These are phyloP conservation scores for Aphanomyces cochlioides DNA, from an alignment of 352 stramenopile species.

Conservation along the genomic window DNA sequence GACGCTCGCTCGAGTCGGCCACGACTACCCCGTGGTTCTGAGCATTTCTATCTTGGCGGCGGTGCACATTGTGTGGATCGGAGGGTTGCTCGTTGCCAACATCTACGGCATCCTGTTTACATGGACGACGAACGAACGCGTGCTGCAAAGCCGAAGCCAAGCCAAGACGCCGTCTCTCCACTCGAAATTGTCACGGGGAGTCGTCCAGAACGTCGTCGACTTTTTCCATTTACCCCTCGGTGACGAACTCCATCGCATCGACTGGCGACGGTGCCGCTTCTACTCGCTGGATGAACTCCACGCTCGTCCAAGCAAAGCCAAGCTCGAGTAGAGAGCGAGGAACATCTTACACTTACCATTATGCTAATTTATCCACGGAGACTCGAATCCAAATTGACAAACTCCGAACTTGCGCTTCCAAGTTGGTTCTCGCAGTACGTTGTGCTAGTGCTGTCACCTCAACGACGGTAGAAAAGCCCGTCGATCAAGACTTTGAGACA, in stretches of 20 bases:
- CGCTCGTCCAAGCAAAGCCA: background rate
- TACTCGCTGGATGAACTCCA: conserved; percentile 8
- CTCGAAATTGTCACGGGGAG: conserved; percentile 53
- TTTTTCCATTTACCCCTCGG: conserved; percentile 46
- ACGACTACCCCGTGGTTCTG: conserved; percentile 57
- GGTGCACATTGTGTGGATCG: conserved; percentile 66
- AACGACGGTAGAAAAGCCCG: no score
- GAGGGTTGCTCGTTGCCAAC: conserved; percentile 66
- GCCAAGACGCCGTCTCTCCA: background rate
- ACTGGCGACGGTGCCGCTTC: background rate
- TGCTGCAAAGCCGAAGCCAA: conserved; percentile 56
- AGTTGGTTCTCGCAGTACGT: no score
- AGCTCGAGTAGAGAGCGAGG: background rate
- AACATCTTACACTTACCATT: no score
- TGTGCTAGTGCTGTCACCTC: no score
- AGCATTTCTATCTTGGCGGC: conserved; percentile 49
- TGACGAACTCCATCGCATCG: background rate
- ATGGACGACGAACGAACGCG: conserved; percentile 79
- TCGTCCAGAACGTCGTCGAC: conserved; percentile 53
- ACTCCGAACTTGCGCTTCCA: no score
- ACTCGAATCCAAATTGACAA: no score
- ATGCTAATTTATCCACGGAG: no score
- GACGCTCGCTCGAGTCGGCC: conserved; percentile 50
- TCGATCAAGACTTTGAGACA: no score
- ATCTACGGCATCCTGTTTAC: conserved; percentile 52